phyloP scores from a whole-genome alignment of 2,329 filamentous ascomycete species.

The Exophiala alcalophila region DNA sequence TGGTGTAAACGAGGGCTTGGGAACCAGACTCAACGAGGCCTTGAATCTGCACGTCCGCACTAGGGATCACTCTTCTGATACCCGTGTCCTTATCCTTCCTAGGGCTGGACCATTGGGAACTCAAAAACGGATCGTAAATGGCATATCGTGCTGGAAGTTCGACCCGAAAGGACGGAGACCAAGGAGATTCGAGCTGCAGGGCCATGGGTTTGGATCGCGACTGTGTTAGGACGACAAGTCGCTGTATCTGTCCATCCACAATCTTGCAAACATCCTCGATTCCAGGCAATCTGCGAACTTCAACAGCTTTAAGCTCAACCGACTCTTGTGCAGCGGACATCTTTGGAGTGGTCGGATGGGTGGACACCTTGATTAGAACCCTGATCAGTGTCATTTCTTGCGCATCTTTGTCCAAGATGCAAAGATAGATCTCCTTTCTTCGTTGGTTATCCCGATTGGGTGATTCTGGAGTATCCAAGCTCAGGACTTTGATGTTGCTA shows the following conservation, averaged over 20 bases:
- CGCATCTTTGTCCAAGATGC: constrained; percentile 67
- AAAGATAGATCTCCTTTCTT: constrained; percentile 49
- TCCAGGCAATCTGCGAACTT: constrained; percentile 60
- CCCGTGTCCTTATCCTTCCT: constrained; percentile 23
- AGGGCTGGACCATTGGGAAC: constrained; percentile 50
- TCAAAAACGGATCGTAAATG: constrained; percentile 57
- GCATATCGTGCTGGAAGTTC: constrained; percentile 58
- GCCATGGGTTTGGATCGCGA: constrained; percentile 62
- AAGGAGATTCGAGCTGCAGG: constrained; percentile 71
- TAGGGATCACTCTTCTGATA: constrained; percentile 21
- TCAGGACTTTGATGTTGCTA: constrained; percentile 20
- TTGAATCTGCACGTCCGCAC: constrained; percentile 15
- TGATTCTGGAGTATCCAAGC: constrained; percentile 6
- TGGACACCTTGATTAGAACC: constrained; percentile 53
- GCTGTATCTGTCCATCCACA: constrained; percentile 63
- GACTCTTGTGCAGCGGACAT: constrained; percentile 14
- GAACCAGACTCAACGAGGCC: constrained; percentile 15
- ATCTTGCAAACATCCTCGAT: constrained; percentile 72
- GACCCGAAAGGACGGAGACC: constrained; percentile 69
- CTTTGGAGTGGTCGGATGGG: not conserved
- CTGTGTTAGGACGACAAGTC: constrained; percentile 68
- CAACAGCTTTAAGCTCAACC: constrained; percentile 36
- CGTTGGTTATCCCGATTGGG: constrained; percentile 8
- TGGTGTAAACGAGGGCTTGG: constrained; percentile 25
- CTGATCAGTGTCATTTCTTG: constrained; percentile 66